Evolutionary conservation across 2,329 filamentous ascomycete species (phyloP).

Genomic region (Colletotrichum destructivum): DNA sequence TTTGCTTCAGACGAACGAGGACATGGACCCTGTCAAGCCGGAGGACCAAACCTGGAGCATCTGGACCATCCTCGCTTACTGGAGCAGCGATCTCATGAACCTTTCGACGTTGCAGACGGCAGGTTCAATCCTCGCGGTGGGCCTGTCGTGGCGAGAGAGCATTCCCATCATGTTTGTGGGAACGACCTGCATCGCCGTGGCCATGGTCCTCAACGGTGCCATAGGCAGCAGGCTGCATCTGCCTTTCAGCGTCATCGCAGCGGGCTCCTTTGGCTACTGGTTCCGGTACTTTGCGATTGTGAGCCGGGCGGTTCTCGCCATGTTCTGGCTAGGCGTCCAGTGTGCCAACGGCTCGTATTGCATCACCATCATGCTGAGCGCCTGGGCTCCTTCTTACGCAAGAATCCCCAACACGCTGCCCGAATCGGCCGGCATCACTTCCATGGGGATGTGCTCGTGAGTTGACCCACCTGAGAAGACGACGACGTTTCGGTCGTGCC

Average conservation of each 20-base stretch:
- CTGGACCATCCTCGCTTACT: constrained; percentile 54
- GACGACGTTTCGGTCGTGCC: not conserved
- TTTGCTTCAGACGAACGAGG: constrained; percentile 29
- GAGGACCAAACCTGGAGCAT: constrained; percentile 52
- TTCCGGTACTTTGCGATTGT: constrained; percentile 53
- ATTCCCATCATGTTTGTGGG: constrained; percentile 50
- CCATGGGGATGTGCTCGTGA: constrained; percentile 42
- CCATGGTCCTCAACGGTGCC: constrained; percentile 56
- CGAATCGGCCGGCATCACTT: constrained; percentile 64
- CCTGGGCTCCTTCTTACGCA: constrained; percentile 70
- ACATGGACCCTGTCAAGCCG: constrained; percentile 38
- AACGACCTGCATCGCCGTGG: constrained; percentile 62
- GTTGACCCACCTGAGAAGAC: not conserved
- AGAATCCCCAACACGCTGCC: constrained; percentile 68
- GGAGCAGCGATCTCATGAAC: constrained; percentile 55
- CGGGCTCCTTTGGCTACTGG: constrained; percentile 56
- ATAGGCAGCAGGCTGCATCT: constrained; percentile 55
- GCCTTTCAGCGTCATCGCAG: constrained; percentile 54
- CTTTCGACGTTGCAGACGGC: constrained; percentile 54
- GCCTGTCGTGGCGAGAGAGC: constrained; percentile 50
- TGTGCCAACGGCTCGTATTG: constrained; percentile 29
- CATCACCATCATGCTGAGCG: constrained; percentile 55
- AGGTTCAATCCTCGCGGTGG: constrained; percentile 53
- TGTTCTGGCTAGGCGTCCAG: constrained; percentile 76
- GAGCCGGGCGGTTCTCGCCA: constrained; percentile 59